phyloP scores from a whole-genome alignment of 2,329 filamentous ascomycete genomes.

The Fusarium sp. region DNA sequence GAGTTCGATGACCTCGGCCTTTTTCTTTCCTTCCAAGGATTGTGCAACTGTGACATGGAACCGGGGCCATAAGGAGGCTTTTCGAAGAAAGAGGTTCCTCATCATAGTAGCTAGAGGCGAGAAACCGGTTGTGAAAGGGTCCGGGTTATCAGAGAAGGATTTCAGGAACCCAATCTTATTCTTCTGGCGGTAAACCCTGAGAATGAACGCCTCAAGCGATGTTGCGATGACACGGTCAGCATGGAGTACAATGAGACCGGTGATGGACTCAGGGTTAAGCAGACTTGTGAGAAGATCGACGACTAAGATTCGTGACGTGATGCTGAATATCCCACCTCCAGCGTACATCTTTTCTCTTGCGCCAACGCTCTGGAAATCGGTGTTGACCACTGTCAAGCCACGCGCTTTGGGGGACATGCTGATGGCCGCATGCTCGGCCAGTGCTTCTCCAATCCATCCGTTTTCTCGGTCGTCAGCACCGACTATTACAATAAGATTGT shows the following conservation, averaged over 20 bases:
- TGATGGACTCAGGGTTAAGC: constrained; percentile 84
- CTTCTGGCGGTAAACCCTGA: constrained; percentile 92
- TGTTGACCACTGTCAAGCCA: constrained; percentile 92
- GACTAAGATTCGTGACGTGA: constrained; percentile 94
- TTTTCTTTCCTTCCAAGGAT: constrained; percentile 89
- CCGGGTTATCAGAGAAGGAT: constrained; percentile 93
- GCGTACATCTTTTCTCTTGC: constrained; percentile 92
- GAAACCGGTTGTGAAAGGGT: constrained; percentile 90
- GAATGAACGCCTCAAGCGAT: constrained; percentile 92
- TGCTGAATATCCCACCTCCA: constrained; percentile 90
- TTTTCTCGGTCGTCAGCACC: constrained; percentile 94
- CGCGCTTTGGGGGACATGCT: constrained; percentile 85
- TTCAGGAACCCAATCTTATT: constrained; percentile 96
- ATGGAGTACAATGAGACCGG: constrained; percentile 87
- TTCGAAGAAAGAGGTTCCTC: constrained; percentile 87
- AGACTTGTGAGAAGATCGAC: constrained; percentile 91
- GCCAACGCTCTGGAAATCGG: constrained; percentile 88
- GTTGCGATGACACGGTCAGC: constrained; percentile 89
- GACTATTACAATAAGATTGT: constrained; percentile 89
- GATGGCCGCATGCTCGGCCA: constrained; percentile 94
- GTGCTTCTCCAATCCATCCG: constrained; percentile 94
- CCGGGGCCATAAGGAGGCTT: constrained; percentile 89
- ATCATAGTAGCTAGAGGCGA: constrained; percentile 90
- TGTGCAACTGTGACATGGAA: constrained; percentile 93
- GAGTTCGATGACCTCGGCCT: constrained; percentile 96